A percentile compares a stretch with the other conserved stretches of the same genome.
Conservation (phyloP, 768 basidiomycete species). For the Termitomyces sp. region DNA sequence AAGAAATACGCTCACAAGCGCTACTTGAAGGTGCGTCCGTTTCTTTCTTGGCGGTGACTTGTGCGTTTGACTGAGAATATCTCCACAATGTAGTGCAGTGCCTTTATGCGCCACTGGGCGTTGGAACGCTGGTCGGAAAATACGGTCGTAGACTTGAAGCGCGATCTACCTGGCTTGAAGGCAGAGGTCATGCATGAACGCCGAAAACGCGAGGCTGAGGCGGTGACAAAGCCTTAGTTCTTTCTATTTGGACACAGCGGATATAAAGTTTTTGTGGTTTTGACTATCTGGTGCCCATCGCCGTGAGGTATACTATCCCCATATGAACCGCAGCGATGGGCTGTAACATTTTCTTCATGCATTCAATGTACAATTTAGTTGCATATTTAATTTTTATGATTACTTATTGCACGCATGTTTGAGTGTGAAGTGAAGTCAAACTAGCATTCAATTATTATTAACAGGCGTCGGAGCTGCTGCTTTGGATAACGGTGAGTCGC, state of each 20-base stretch:
- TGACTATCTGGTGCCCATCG: not conserved
- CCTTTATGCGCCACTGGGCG: conserved; percentile 77
- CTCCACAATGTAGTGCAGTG: conserved; percentile 51
- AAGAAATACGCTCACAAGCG: conserved; percentile 87
- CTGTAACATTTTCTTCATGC: not conserved
- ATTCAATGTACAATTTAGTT: conserved; percentile 12
- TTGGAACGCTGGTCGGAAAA: conserved; percentile 63
- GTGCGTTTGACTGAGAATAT: not conserved
- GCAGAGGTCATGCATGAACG: conserved; percentile 35
- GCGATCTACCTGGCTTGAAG: conserved; percentile 52
- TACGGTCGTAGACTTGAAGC: conserved; percentile 44
- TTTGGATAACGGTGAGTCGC: too few relatives aligned
- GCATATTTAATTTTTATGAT: conserved; percentile 10
- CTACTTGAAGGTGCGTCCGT: conserved; percentile 64
- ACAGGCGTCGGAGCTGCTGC: too few relatives aligned
- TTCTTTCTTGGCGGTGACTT: not conserved
- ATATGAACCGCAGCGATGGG: not conserved
- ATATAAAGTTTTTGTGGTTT: not conserved
- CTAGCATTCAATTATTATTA: too few relatives aligned
- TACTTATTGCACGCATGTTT: conserved; percentile 1
- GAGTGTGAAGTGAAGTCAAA: not conserved
- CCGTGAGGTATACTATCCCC: not conserved
- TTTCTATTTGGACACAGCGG: not conserved
- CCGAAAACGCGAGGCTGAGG: conserved; percentile 6
- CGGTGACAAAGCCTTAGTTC: not conserved